phyloP scores from a whole-genome alignment of 768 basidiomycete species.

The Suillus paluster region DNA sequence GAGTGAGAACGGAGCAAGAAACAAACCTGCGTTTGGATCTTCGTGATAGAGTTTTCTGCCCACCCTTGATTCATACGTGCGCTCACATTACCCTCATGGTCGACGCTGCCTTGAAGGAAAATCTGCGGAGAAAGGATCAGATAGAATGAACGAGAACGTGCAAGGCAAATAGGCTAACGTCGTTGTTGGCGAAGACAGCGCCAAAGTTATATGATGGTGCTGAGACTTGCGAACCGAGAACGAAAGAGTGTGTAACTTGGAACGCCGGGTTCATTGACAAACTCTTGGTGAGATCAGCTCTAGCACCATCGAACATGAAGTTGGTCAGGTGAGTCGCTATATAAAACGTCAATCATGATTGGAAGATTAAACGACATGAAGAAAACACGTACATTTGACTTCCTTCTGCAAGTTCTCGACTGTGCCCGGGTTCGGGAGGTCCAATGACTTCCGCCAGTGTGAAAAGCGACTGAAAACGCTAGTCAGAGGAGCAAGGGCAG shows the following conservation, averaged over 20 bases:
- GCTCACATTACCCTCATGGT: slow-evolving; percentile 90
- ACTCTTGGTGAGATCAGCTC: slow-evolving; percentile 94
- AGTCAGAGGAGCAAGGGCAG: slow-evolving; percentile 56
- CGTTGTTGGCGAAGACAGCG: slow-evolving; percentile 86
- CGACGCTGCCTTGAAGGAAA: slow-evolving; percentile 91
- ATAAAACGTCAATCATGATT: slow-evolving; percentile 5
- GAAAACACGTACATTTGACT: slow-evolving; percentile 69
- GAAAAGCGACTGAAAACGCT: slow-evolving; percentile 75
- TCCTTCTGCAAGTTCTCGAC: slow-evolving; percentile 94
- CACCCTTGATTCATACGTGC: slow-evolving; percentile 91
- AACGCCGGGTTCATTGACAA: slow-evolving; percentile 94
- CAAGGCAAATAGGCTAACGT: slow-evolving; percentile 47
- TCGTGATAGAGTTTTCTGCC: slow-evolving; percentile 76
- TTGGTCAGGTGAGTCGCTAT: slow-evolving; percentile 90
- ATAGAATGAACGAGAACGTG: slow-evolving; percentile 26
- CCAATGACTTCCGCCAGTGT: slow-evolving; percentile 80
- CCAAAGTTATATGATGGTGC: slow-evolving; percentile 94
- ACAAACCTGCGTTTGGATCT: slow-evolving; percentile 82
- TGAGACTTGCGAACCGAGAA: slow-evolving; percentile 82
- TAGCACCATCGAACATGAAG: slow-evolving; percentile 96
- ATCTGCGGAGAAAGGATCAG: slow-evolving; percentile 52
- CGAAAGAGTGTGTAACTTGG: slow-evolving; percentile 97
- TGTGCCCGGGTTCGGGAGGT: slow-evolving; percentile 89
- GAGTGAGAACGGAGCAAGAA: background rate
- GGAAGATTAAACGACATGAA: slow-evolving; percentile 10